These are phyloP conservation scores for Panaeolus papilionaceus DNA, from an alignment of 768 basidiomycete species.

Conservation along the genomic window DNA sequence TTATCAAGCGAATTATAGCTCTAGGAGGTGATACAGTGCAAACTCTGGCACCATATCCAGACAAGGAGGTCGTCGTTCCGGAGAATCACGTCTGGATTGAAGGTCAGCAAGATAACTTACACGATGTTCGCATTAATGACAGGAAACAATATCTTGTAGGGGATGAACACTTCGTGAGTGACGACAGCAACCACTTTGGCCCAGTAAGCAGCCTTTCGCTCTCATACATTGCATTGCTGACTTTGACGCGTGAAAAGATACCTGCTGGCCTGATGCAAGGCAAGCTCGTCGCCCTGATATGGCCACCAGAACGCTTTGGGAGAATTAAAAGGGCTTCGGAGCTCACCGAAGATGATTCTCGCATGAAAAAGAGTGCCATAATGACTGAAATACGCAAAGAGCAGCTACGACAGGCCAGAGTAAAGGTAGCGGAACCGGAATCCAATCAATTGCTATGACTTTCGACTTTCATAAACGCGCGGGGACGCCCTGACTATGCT, in stretches of 20 bases:
- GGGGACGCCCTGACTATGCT: background rate
- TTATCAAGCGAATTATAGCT: conserved; percentile 73
- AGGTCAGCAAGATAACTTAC: conserved; percentile 45
- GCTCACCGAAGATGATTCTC: conserved; percentile 20
- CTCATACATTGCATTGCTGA: conserved; percentile 7
- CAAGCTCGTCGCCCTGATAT: conserved; percentile 53
- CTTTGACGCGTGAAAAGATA: conserved; percentile 34
- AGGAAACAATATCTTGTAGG: conserved; percentile 41
- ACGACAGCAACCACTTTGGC: conserved; percentile 78
- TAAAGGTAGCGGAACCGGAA: conserved; percentile 27
- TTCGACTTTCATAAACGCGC: background rate
- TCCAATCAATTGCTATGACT: background rate
- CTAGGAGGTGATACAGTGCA: conserved; percentile 66
- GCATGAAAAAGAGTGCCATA: conserved; percentile 32
- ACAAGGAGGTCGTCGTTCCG: conserved; percentile 58
- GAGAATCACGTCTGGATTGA: conserved; percentile 78
- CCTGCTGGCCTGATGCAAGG: conserved; percentile 58
- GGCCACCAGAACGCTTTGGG: conserved; percentile 59
- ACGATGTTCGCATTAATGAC: background rate
- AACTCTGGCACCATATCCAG: conserved; percentile 74
- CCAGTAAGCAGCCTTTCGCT: conserved; percentile 50
- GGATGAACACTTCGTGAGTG: conserved; percentile 68
- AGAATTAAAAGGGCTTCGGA: conserved; percentile 22
- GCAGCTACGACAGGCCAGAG: conserved; percentile 43
- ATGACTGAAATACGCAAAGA: conserved; percentile 48